phyloP scores from a whole-genome alignment of 139 green algal species.

The Parachlorella kessleri region DNA sequence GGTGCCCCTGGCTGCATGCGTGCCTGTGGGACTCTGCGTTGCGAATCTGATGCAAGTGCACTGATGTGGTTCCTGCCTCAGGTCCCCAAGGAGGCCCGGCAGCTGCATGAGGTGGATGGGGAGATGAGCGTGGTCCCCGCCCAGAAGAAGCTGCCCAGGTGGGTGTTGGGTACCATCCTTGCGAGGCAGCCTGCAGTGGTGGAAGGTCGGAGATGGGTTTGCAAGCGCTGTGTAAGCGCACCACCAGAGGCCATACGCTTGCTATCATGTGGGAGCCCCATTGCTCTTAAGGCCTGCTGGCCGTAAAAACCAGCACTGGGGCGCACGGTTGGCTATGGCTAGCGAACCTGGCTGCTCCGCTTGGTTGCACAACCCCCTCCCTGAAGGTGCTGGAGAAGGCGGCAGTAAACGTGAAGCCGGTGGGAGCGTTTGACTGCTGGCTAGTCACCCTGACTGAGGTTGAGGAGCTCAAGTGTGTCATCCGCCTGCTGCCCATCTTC shows the following conservation, averaged over 20 bases:
- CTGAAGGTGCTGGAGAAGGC: constrained; percentile 32
- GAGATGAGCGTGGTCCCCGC: constrained; percentile 12
- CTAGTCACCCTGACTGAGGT: constrained; percentile 63
- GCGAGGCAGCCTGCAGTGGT: background rate
- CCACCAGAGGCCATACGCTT: no score
- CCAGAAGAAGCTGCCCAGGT: constrained; percentile 24
- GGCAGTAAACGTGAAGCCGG: background rate
- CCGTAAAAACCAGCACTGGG: no score
- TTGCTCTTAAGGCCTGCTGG: no score
- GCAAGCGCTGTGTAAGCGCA: no score
- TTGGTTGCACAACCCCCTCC: background rate
- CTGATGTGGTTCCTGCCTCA: background rate
- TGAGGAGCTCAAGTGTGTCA: constrained; percentile 89
- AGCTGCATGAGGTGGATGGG: constrained; percentile 29
- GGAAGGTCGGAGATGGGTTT: no score
- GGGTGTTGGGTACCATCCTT: background rate
- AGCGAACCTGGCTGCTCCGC: background rate
- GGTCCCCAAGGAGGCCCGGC: constrained; percentile 1
- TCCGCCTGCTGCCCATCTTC: constrained; percentile 86
- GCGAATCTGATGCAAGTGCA: background rate
- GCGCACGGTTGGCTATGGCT: no score
- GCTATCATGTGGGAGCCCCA: no score
- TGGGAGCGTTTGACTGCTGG: constrained; percentile 1
- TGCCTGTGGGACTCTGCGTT: background rate
- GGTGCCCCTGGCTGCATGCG: no score